These are phyloP conservation scores for Naganishia friedmannii DNA, from an alignment of 768 basidiomycete genomes.

Conservation along the genomic window DNA sequence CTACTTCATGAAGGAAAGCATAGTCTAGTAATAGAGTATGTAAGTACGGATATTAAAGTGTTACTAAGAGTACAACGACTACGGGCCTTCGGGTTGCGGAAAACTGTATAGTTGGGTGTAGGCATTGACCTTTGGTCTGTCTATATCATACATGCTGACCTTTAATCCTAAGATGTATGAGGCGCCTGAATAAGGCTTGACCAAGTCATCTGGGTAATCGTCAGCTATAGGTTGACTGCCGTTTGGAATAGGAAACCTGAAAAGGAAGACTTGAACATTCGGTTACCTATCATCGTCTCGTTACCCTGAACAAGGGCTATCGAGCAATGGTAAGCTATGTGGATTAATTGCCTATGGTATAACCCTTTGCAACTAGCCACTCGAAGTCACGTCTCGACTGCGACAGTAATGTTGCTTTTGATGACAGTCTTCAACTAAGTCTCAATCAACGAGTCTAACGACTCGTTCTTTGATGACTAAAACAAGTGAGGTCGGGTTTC, in stretches of 20 bases:
- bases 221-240: slow-evolving; percentile 13
- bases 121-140: slow-evolving; percentile 1
- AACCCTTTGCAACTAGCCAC: slow-evolving; percentile 50
- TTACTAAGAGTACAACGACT: background rate
- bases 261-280: slow-evolving; percentile 3
- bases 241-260: background rate
- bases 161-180: slow-evolving; percentile 16
- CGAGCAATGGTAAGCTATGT: slow-evolving; percentile 36
- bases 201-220: slow-evolving; percentile 13
- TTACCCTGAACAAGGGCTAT: slow-evolving; percentile 7
- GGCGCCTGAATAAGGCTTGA: slow-evolving; percentile 10
- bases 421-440: slow-evolving; percentile 52
- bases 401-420: slow-evolving; percentile 38
- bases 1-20: slow-evolving; percentile 12
- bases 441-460: slow-evolving; percentile 49
- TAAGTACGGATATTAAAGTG: slow-evolving; percentile 10
- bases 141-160: slow-evolving; percentile 8
- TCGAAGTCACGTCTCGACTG: slow-evolving; percentile 50
- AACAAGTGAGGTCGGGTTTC: slow-evolving; percentile 57
- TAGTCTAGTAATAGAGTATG: slow-evolving; percentile 9
- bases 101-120: slow-evolving; percentile 1
- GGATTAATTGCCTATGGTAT: slow-evolving; percentile 54
- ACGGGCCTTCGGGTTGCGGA: background rate
- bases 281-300: slow-evolving; percentile 9
- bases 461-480: slow-evolving; percentile 51